Base-by-base conservation (phyloP, 495 filamentous ascomycete species). In the Podospora appendiculata region DNA sequence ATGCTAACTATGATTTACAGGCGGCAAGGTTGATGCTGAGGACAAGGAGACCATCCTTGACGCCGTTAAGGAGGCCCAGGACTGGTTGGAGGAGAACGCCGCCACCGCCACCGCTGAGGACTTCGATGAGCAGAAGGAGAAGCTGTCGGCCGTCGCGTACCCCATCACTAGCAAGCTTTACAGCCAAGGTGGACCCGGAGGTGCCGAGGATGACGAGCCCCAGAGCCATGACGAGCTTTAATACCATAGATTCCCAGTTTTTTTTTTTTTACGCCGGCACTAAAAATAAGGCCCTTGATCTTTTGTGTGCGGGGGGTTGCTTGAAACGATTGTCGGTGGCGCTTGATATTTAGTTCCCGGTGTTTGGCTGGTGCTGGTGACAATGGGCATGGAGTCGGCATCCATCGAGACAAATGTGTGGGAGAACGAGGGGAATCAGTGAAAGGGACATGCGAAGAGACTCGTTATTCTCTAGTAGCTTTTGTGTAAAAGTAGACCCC, bases 91-190 rank as follows among this genome's bases (percentile, higher is more conserved):
- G 60, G 90, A 96, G 82, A 93, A 96, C 75, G 90, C 82, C 56
- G 81, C 82, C 53, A 87, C 87, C 47, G 93, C 93, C 52, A 81
- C 79, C 54, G 77, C 84, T 48, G 94, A 97, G 78, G 93, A 97
- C 76, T 96, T 96, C 61, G 89, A 95, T 70, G 93, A 99, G 82
- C 91, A 97, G 78, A 95, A 92, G 81, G 92, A 99, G 86, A 95
- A 96, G 79, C 83, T 99, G 58, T 92, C 87, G 62, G 84, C 85
- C 72, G 88, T 96, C 51, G 93, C 93, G 18, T 96, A 97, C 77
- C 93, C 93, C 35, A 99, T 99, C 75, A 99, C 93, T 63, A 92
- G 87, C 78, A 99, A 99, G 82, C 76, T 95, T 48, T 95, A 98
- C 75, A 81, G 81, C 60, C 82, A 76, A 56, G 80, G 81, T 35